Base-by-base conservation (phyloP, 192 early-diverging fungal genomes). In the Entophlyctis helioformis region DNA sequence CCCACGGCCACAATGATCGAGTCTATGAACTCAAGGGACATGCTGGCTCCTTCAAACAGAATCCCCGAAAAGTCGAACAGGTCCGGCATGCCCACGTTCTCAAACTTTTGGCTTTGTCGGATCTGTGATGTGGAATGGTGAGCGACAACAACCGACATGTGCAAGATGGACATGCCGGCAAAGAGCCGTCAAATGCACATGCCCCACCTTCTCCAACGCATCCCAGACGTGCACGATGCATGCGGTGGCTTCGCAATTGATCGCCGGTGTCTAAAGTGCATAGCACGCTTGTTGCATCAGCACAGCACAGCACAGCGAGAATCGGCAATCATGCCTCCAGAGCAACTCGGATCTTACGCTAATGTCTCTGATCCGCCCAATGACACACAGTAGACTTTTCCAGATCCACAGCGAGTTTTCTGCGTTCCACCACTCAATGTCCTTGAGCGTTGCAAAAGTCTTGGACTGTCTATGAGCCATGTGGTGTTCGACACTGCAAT, bases 351-450 rank as follows among this genome's bases (percentile, higher is more conserved):
- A 36, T 41, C 13, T 39, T 12, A 46, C 32, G 13, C 26, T 23
- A 59, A 89, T 84, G 9, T 65, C 39, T 42, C 87, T 87, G 3
- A 84, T 35, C 46, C 87, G 78, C 0, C 88, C 88, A 23, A 90
- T 40, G 5, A 79, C 57, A 54, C 81, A 84, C 12, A 91, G 45
- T 45, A 88, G 63, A 42, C 87, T 87, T 39, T 88, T 87, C 87
- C 87, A 91, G 6, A 76, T 38, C 4, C 51, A 54, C 3, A 80
- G 51, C 3, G 69, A 62, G 16, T 36, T 39, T 25, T 59, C 57
- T 0, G 47, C 49, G 42, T 60, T 57, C 56, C 73, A 74, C 10
- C 44, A 32, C n/a, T 68, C 50, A 31, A 56, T 15, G 21, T 51
- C 46, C 1, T n/a, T n/a, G n/a, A n/a, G n/a, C n/a, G n/a, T n/a